Evolutionary conservation across 805 yeast genomes (phyloP).

Genomic region (Soucietia sequanensis): DNA sequence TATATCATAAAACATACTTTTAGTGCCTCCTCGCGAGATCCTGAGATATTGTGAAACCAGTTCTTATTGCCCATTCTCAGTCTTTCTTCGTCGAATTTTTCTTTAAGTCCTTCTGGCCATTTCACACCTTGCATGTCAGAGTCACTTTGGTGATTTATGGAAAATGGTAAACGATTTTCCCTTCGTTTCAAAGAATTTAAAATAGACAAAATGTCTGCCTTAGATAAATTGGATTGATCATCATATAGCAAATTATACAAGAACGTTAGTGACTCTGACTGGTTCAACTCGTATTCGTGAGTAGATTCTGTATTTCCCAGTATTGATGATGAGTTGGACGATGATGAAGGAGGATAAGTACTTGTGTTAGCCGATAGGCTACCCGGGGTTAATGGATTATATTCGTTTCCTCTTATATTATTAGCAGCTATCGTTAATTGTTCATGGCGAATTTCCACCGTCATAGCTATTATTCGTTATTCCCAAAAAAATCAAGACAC

Average conservation of each 20-base stretch:
- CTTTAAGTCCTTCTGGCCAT: slow-evolving; percentile 33
- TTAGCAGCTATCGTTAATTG: too few relatives aligned
- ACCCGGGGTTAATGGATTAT: too few relatives aligned
- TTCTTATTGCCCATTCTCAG: slow-evolving; percentile 30
- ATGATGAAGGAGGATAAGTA: not conserved
- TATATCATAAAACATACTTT: slow-evolving; percentile 27
- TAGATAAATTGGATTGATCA: slow-evolving; percentile 28
- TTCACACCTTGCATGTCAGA: slow-evolving; percentile 36
- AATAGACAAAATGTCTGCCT: slow-evolving; percentile 34
- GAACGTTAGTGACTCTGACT: slow-evolving; percentile 41
- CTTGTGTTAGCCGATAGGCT: too few relatives aligned
- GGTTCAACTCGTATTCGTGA: slow-evolving; percentile 37
- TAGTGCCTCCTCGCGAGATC: slow-evolving; percentile 30
- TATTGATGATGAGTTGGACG: not conserved
- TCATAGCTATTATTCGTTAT: too few relatives aligned
- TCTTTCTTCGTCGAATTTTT: slow-evolving; percentile 32
- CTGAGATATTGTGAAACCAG: slow-evolving; percentile 40
- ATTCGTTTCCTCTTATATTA: too few relatives aligned
- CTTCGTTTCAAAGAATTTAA: slow-evolving; percentile 35
- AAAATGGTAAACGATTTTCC: slow-evolving; percentile 34
- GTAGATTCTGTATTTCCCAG: slow-evolving; percentile 1
- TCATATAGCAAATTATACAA: slow-evolving; percentile 40
- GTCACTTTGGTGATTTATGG: slow-evolving; percentile 7
- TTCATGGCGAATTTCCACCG: too few relatives aligned
- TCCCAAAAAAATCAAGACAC: too few relatives aligned